Base-by-base conservation (phyloP, 345 rosid species). In the Leavenworthia alabamica region DNA sequence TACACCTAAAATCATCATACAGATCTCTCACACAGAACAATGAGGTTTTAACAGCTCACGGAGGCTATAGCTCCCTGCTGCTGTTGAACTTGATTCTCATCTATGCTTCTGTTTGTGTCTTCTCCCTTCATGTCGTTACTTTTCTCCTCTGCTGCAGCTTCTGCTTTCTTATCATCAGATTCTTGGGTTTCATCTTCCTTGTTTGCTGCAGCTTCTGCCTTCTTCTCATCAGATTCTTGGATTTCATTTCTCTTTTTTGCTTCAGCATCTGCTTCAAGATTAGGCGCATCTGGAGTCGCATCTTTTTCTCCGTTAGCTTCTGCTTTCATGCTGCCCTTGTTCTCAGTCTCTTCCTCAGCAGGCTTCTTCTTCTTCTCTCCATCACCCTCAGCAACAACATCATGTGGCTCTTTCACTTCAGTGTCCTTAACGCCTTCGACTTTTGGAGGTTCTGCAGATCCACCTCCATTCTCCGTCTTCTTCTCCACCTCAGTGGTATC, bases 331-430 rank as follows among this genome's bases (percentile, higher is more conserved):
- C 24, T 42, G 32, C 11, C 56, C 51, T 54, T 40, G 51, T 29
- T 62, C 63, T 22, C 58, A 0, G 69, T 8, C 46, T 47, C 44
- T 31, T 70, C 36, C 45, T 62, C 47, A 6, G 69, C 39, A 29
- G 45, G 43, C 64, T 70, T 63, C 41, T 70, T 70, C 64, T 70
- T 63, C 41, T 70, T 70, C 69, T 62, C 69, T 14, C 28, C 68
- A 32, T 46, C 52, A 42, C 17, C 64, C 16, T 63, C 60, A 48
- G 26, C 4, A 47, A 23, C 65, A 7, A 26, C 74, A 29, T 55
- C 59, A 19, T 45, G 44, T 12, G 56, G 17, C 13, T 62, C 69
- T 22, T 63, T 48, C 74, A 39, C 23, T 15, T 62, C 64, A 31
- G 8, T 23, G 24, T 70, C 73, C 50, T 62, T 46, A 24, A 20